Conservation (phyloP, 2,329 filamentous ascomycete genomes). For the Fusarium concolor region DNA sequence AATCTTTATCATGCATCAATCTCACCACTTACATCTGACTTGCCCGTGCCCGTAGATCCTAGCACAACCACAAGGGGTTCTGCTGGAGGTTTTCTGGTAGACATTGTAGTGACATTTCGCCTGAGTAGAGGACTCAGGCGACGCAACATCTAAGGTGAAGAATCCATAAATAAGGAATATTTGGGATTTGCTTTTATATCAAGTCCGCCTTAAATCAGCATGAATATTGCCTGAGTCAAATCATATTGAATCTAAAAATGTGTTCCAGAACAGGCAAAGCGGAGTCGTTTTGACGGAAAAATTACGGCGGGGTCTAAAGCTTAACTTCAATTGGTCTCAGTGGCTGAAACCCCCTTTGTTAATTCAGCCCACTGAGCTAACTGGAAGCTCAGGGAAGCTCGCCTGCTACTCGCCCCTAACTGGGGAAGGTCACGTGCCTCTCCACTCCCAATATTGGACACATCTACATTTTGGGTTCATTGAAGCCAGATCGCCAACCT, state of each 20-base stretch:
- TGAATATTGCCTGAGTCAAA: constrained; percentile 10
- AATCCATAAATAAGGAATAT: constrained; percentile 20
- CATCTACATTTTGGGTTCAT: constrained; percentile 56
- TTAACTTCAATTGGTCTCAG: constrained; percentile 23
- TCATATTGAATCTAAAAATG: constrained; percentile 18
- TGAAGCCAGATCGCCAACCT: constrained; percentile 60
- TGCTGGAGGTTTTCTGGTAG: constrained; percentile 52
- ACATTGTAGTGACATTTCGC: constrained; percentile 57
- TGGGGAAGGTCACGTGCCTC: constrained; percentile 49
- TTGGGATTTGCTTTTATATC: neutral
- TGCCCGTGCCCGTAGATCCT: constrained; percentile 92
- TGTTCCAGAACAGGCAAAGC: constrained; percentile 32
- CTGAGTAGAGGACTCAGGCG: constrained; percentile 41
- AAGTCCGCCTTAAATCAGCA: neutral
- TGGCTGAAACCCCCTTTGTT: constrained; percentile 39
- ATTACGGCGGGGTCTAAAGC: constrained; percentile 24
- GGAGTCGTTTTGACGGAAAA: constrained; percentile 35
- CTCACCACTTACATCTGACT: constrained; percentile 77
- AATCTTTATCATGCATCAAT: neutral
- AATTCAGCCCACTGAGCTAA: constrained; percentile 6
- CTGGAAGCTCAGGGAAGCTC: constrained; percentile 37
- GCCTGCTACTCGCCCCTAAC: constrained; percentile 12
- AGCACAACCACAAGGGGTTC: constrained; percentile 82
- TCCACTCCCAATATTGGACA: constrained; percentile 57
- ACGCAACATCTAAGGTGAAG: constrained; percentile 44